A percentile compares a stretch with the other conserved stretches of the same genome.
Conservation (phyloP, 805 yeast species). For the Dipodascopsis uninucleata region DNA sequence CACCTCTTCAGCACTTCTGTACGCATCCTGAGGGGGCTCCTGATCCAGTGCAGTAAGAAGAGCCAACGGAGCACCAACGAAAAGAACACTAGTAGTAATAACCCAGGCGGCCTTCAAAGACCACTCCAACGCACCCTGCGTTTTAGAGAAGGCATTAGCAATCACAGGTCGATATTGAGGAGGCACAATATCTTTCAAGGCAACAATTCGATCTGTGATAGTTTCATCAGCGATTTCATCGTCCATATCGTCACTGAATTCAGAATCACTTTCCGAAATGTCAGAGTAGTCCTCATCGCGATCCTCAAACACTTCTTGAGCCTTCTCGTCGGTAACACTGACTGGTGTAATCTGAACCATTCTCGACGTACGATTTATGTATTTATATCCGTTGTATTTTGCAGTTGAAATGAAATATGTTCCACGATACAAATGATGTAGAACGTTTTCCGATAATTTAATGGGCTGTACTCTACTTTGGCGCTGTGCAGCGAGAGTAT, state of each 20-base stretch:
- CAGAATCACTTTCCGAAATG: constrained; percentile 14
- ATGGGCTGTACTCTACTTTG: too few species aligned
- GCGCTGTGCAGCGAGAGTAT: too few species aligned
- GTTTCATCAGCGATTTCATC: constrained; percentile 79
- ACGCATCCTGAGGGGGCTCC: constrained; percentile 78
- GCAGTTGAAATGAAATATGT: too few species aligned
- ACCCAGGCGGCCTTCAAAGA: constrained; percentile 71
- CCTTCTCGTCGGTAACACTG: constrained; percentile 17
- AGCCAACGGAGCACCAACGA: constrained; percentile 90
- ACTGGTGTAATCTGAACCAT: constrained; percentile 27
- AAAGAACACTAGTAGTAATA: constrained; percentile 72
- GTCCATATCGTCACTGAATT: constrained; percentile 57
- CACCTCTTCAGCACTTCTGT: constrained; percentile 69
- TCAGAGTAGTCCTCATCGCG: constrained; percentile 26
- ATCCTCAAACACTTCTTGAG: constrained; percentile 15
- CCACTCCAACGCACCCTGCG: constrained; percentile 42
- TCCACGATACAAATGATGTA: too few species aligned
- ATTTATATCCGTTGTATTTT: too few species aligned
- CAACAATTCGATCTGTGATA: constrained; percentile 77
- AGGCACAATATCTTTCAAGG: constrained; percentile 86
- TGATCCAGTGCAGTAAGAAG: constrained; percentile 45
- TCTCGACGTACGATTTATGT: too few species aligned
- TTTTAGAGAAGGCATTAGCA: constrained; percentile 34
- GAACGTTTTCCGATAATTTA: too few species aligned
- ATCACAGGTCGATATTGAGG: constrained; percentile 72